Evolutionary conservation across 345 rosid genomes (phyloP).

Genomic region (Erucastrum elatum): DNA sequence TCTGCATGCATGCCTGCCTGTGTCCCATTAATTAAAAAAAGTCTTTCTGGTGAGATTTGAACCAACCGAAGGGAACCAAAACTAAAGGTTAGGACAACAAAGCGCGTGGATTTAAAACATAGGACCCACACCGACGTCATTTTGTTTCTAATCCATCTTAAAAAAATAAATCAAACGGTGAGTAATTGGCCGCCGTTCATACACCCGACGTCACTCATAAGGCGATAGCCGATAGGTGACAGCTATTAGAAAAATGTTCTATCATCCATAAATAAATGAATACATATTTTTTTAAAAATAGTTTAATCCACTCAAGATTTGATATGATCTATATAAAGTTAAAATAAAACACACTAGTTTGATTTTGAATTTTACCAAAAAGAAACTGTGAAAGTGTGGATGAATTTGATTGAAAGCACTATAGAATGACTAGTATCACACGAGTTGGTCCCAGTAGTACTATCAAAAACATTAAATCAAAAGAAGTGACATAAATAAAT

Average conservation of each 20-base stretch:
- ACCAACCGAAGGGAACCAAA: not conserved
- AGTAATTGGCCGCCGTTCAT: constrained; percentile 12
- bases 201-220: constrained; percentile 25
- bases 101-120: constrained; percentile 34
- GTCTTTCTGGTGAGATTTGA: not conserved
- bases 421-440: constrained; percentile 1
- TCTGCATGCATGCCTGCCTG: not conserved
- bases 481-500: constrained; percentile 1
- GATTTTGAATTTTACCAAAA: not conserved
- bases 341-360: not conserved
- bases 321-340: not conserved
- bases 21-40: not conserved
- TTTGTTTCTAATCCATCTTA: not conserved
- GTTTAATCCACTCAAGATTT: not conserved
- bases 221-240: constrained; percentile 19
- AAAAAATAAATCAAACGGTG: not conserved
- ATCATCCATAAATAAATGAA: not conserved
- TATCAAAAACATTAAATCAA: not conserved
- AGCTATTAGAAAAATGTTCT: not conserved
- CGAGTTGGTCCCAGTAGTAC: not conserved
- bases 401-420: not conserved
- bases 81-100: not conserved
- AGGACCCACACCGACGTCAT: constrained; percentile 22
- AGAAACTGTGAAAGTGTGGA: not conserved
- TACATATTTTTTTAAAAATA: not conserved